Conservation (phyloP, 768 basidiomycete genomes). For the Mycena galopus region DNA sequence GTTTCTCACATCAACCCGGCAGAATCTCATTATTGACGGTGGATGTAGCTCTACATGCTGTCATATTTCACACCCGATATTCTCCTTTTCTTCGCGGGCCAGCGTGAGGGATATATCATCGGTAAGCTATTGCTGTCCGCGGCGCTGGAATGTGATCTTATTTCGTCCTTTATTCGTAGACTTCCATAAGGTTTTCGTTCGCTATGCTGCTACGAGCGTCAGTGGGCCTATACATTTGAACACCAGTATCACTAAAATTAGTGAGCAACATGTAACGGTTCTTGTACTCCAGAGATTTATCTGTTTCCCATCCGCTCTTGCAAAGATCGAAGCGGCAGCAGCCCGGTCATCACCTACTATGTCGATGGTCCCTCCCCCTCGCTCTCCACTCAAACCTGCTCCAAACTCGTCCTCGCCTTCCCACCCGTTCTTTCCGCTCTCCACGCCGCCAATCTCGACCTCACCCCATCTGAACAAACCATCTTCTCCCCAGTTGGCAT, state of each 20-base stretch:
- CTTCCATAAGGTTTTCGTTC: constrained; percentile 21
- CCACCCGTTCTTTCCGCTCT: constrained; percentile 9
- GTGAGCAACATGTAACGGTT: constrained; percentile 21
- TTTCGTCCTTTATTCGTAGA: constrained; percentile 19
- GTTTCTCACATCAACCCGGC: constrained; percentile 14
- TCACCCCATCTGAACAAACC: constrained; percentile 15
- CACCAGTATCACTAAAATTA: constrained; percentile 19
- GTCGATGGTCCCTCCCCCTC: constrained; percentile 11
- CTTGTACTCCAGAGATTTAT: constrained; percentile 10
- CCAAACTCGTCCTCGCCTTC: constrained; percentile 21
- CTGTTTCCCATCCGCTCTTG: constrained; percentile 16
- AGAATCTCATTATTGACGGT: constrained; percentile 16
- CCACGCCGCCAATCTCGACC: constrained; percentile 19
- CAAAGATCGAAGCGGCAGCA: constrained; percentile 11
- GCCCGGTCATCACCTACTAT: constrained; percentile 7
- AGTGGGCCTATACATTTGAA: constrained; percentile 17
- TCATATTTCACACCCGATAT: constrained; percentile 12
- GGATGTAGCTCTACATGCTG: constrained; percentile 17
- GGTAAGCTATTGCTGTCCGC: constrained; percentile 17
- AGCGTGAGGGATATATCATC: constrained; percentile 9
- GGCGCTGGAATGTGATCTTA: constrained; percentile 15
- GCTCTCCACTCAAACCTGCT: constrained; percentile 22
- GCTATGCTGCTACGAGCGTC: constrained; percentile 18
- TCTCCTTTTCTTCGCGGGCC: constrained; percentile 9
- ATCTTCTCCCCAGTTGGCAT: constrained; percentile 19